A percentile compares a stretch with the other conserved stretches of the same genome.
These are phyloP conservation scores for Nemania diffusa DNA, from an alignment of 2,329 filamentous ascomycete genomes.

Conservation along the genomic window DNA sequence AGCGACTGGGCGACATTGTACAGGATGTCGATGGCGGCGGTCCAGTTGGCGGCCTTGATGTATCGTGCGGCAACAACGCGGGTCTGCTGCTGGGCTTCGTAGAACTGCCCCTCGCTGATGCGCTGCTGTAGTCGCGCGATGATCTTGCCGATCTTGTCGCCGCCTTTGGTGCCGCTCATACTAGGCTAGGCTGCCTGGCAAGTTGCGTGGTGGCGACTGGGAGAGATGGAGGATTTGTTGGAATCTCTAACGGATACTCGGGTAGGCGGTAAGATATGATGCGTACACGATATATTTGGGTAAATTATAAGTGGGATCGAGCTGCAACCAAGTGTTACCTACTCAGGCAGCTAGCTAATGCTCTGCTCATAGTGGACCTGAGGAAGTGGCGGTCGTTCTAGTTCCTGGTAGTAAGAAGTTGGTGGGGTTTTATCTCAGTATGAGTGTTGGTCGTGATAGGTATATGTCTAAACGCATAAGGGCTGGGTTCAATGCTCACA, in stretches of 20 bases:
- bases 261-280: too few relatives aligned
- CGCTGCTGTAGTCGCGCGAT: conserved; percentile 79
- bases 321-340: too few relatives aligned
- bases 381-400: too few relatives aligned
- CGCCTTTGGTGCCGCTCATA: conserved; percentile 49
- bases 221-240: not conserved
- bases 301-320: not conserved
- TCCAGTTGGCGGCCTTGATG: conserved; percentile 86
- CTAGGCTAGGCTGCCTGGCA: conserved; percentile 20
- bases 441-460: too few relatives aligned
- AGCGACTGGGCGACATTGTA: conserved; percentile 85
- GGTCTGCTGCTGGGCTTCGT: conserved; percentile 98
- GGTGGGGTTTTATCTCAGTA: too few relatives aligned
- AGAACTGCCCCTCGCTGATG: conserved; percentile 91
- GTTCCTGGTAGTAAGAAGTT: too few relatives aligned
- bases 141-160: conserved; percentile 65
- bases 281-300: not conserved
- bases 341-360: too few relatives aligned
- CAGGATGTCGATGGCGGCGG: conserved; percentile 86
- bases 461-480: too few relatives aligned
- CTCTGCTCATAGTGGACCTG: too few relatives aligned
- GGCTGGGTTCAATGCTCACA: too few relatives aligned
- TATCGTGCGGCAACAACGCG: conserved; percentile 95
- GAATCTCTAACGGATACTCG: not conserved
- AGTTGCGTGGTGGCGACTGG: not conserved